A percentile compares a stretch with the other conserved stretches of the same genome.
phyloP scores from a whole-genome alignment of 345 rosid genomes.

The Eucalyptus polyanthemos region DNA sequence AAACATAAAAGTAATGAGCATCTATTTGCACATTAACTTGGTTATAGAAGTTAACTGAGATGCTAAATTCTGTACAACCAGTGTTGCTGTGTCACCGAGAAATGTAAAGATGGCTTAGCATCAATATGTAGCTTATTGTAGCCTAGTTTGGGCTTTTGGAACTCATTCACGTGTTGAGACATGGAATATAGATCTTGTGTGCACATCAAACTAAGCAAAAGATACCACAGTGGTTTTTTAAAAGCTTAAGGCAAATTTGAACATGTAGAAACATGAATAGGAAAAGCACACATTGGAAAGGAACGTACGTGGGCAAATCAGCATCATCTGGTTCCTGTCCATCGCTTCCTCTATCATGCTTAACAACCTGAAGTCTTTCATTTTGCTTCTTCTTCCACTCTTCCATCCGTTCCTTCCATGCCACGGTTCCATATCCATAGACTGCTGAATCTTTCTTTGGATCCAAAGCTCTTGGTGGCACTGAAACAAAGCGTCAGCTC shows the following conservation, averaged over 20 bases:
- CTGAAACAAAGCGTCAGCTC: constrained; percentile 12
- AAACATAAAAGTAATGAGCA: neutral
- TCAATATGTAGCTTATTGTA: neutral
- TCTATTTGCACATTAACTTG: neutral
- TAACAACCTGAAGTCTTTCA: constrained; percentile 56
- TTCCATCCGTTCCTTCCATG: constrained; percentile 92
- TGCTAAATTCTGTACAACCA: neutral
- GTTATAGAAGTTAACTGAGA: neutral
- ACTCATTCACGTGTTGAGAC: neutral
- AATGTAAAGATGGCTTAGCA: neutral
- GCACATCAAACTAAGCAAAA: neutral
- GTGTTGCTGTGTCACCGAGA: neutral
- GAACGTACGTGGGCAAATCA: constrained; percentile 59
- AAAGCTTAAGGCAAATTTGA: neutral
- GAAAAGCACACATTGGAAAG: neutral
- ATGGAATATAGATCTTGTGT: neutral
- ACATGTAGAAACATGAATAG: neutral
- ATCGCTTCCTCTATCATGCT: constrained; percentile 36
- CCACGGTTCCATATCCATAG: constrained; percentile 87
- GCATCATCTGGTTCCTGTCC: constrained; percentile 44
- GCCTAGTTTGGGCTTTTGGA: neutral
- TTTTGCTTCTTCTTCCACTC: constrained; percentile 74
- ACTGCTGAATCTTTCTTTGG: constrained; percentile 79
- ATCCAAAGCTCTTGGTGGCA: constrained; percentile 74
- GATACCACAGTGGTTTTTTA: neutral